Evolutionary conservation across 192 early-diverging fungal species (phyloP).

Genomic region (Jimgerdemannia flammicorona): DNA sequence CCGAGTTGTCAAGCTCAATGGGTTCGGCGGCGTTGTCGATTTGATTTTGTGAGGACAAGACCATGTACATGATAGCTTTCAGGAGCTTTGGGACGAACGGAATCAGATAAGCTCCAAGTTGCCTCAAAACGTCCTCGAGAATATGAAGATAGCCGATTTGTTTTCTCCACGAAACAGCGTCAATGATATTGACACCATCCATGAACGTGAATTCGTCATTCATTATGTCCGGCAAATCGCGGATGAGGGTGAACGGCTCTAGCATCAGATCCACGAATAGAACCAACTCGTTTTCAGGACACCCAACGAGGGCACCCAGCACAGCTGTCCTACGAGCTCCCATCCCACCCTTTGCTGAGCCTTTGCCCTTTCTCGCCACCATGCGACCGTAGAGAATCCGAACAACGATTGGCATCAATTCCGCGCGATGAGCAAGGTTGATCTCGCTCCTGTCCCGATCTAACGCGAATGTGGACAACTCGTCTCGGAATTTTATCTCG

Average conservation of each 20-base stretch:
- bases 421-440: slow-evolving; percentile 61
- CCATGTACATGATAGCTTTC: slow-evolving; percentile 71
- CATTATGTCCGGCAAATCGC: slow-evolving; percentile 4
- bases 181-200: slow-evolving; percentile 27
- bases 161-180: slow-evolving; percentile 43
- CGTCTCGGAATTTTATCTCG: slow-evolving; percentile 90
- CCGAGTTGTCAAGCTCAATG: slow-evolving; percentile 3
- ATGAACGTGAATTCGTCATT: slow-evolving; percentile 37
- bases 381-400: slow-evolving; percentile 91
- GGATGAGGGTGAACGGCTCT: slow-evolving; percentile 63
- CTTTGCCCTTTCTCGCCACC: slow-evolving; percentile 73
- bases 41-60: slow-evolving; percentile 57
- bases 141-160: slow-evolving; percentile 81
- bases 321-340: slow-evolving; percentile 76
- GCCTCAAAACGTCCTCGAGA: slow-evolving; percentile 78
- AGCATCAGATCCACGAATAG: slow-evolving; percentile 80
- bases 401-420: slow-evolving; percentile 70
- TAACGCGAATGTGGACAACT: slow-evolving; percentile 73
- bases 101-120: slow-evolving; percentile 67
- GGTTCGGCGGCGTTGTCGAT: slow-evolving; percentile 29
- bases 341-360: slow-evolving; percentile 64
- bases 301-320: slow-evolving; percentile 73
- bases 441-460: slow-evolving; percentile 55
- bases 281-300: slow-evolving; percentile 59
- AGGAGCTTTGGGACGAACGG: slow-evolving; percentile 74